A percentile compares a stretch with the other conserved stretches of the same genome.
Evolutionary conservation across 805 yeast genomes (phyloP).

Genomic region (Starmera dryadoides): DNA sequence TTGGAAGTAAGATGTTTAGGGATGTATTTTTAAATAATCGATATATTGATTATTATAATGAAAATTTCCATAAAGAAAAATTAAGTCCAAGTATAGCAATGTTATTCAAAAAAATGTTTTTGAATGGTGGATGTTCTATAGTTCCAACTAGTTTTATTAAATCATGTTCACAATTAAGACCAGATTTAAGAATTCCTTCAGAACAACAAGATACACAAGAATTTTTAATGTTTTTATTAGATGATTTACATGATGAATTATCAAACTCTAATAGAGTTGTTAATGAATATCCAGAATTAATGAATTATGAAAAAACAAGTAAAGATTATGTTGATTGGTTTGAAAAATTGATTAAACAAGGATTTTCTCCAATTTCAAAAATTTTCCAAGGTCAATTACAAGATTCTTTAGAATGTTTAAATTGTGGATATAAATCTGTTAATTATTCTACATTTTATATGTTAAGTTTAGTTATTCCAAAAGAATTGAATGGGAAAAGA

Average conservation of each 20-base stretch:
- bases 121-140: slow-evolving; percentile 53
- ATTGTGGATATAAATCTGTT: slow-evolving; percentile 54
- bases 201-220: slow-evolving; percentile 84
- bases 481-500: slow-evolving; percentile 21
- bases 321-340: slow-evolving; percentile 61
- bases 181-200: slow-evolving; percentile 60
- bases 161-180: slow-evolving; percentile 43
- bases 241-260: slow-evolving; percentile 63
- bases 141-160: slow-evolving; percentile 61
- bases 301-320: slow-evolving; percentile 25
- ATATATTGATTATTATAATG: slow-evolving; percentile 36
- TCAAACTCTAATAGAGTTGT: slow-evolving; percentile 30
- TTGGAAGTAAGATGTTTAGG: slow-evolving; percentile 45
- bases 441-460: slow-evolving; percentile 58
- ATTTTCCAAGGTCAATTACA: slow-evolving; percentile 71
- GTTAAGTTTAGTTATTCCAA: slow-evolving; percentile 56
- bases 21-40: slow-evolving; percentile 37
- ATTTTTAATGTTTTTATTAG: slow-evolving; percentile 58
- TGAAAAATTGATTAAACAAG: slow-evolving; percentile 44
- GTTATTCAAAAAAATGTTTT: slow-evolving; percentile 49
- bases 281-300: slow-evolving; percentile 29
- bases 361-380: slow-evolving; percentile 59
- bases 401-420: slow-evolving; percentile 52
- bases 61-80: slow-evolving; percentile 18
- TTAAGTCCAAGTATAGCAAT: slow-evolving; percentile 46